Base-by-base conservation (phyloP, 176 grass and related monocot genomes). In the Cenchrus purpureus region DNA sequence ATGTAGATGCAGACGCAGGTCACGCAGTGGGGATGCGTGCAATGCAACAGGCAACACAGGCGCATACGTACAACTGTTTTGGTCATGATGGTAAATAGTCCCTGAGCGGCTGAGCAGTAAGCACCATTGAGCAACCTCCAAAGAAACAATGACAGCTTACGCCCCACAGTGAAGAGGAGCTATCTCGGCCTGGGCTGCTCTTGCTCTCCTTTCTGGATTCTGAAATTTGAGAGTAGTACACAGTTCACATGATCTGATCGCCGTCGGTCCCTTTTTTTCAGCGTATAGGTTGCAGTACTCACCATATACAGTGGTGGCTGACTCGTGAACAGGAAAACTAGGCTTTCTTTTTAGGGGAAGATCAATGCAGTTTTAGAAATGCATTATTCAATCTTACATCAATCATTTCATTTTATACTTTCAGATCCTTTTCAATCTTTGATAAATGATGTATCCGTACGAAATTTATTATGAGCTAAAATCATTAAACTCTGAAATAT, bases 61-160 rank as follows among this genome's bases (percentile, higher is more conserved):
- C 55, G 71, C 22, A 55, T 82, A 76, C 83, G 83, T 86, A 82
- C 78, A 58, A 72, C 72, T 82, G 79, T 50, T 64, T 54, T 34
- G 73, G 29, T 22, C 84, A 79, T 86, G 79, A 90, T 90, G 66
- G 73, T 83, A 83, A 90, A 90, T 52, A 83, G 88, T 82, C 71
- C 40, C 55, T n/a, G 63, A 77, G 57, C 20, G 6, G 45, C 42
- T 12, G 65, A 34, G 46, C 65, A 17, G 16, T 59, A 31, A n/a
- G 31, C 63, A 55, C 37, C 37, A 40, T 40, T 40, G 37, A 40
- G 8, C 45, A 46, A 37, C 72, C 56, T 71, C 72, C 78, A 54
- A 62, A 46, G 32, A 40, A 40, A 40, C 37, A 16, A 25, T 81
- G 82, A 44, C 87, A 76, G 77, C 51, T 54, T 71, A 80, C 62